A percentile compares a stretch with the other conserved stretches of the same genome.
phyloP scores from a whole-genome alignment of 306 rosid species.

The Pueraria montana region DNA sequence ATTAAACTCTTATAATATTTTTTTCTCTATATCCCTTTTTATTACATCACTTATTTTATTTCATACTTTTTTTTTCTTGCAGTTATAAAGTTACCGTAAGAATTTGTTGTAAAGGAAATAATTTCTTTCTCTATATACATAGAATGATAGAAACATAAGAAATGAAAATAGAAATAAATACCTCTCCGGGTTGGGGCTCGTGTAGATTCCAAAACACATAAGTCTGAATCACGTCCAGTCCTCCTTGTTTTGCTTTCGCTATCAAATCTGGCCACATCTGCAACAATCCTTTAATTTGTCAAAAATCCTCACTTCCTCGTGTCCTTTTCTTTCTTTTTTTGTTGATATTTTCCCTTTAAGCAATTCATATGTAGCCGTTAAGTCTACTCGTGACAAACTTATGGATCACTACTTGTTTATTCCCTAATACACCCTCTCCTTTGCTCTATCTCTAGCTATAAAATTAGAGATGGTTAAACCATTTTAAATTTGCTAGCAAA shows the following conservation, averaged over 20 bases:
- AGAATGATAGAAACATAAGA: not conserved
- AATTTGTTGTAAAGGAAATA: no score
- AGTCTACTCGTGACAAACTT: slow-evolving; percentile 35
- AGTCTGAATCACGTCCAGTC: slow-evolving; percentile 89
- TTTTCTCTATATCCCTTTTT: not conserved
- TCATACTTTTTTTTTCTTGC: no score
- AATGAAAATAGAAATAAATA: not conserved
- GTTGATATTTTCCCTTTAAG: slow-evolving; percentile 10
- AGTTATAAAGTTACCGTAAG: not conserved
- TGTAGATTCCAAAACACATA: slow-evolving; percentile 96
- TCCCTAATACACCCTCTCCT: not conserved
- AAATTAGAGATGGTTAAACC: no score
- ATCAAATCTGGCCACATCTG: slow-evolving; percentile 95
- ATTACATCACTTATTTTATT: not conserved
- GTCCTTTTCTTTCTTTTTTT: not conserved
- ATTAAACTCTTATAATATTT: not conserved
- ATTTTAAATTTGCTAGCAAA: no score
- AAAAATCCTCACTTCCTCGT: not conserved
- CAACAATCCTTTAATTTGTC: not conserved
- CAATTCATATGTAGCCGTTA: slow-evolving; percentile 36
- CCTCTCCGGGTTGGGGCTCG: slow-evolving; percentile 74
- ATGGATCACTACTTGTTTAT: not conserved
- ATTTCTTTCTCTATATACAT: not conserved
- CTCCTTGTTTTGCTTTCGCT: slow-evolving; percentile 90
- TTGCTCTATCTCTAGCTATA: no score